phyloP scores from a whole-genome alignment of 2,329 filamentous ascomycete species.

The Exophiala lecanii-corni region DNA sequence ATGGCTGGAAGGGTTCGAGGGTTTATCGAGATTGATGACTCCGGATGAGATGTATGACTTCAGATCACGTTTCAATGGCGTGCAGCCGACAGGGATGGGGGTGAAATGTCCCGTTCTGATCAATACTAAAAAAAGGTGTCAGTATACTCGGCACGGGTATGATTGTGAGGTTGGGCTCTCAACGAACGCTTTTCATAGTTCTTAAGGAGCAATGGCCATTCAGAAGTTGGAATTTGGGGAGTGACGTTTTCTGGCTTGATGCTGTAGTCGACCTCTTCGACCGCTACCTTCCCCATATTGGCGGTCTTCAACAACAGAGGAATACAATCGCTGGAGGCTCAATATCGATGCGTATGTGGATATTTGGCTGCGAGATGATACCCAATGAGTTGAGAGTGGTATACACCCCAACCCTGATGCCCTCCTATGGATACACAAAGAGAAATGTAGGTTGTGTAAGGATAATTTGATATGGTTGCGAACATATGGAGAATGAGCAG shows the following conservation, averaged over 20 bases:
- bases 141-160: no score
- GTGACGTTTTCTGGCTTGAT: slow-evolving; percentile 88
- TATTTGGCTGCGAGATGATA: no score
- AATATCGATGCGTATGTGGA: no score
- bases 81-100: slow-evolving; percentile 87
- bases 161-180: neutral
- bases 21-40: slow-evolving; percentile 98
- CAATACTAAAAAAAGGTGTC: slow-evolving; percentile 57
- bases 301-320: slow-evolving; percentile 6
- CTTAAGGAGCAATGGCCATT: slow-evolving; percentile 90
- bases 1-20: slow-evolving; percentile 94
- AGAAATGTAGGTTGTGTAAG: no score
- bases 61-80: slow-evolving; percentile 86
- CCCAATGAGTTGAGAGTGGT: no score
- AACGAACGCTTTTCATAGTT: slow-evolving; percentile 93
- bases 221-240: slow-evolving; percentile 75
- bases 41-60: slow-evolving; percentile 96
- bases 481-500: neutral
- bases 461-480: no score
- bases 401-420: no score
- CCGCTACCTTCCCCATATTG: slow-evolving; percentile 23
- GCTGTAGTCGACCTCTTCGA: slow-evolving; percentile 55
- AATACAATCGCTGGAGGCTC: no score
- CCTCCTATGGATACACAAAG: no score
- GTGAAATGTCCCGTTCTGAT: slow-evolving; percentile 96